phyloP scores from a whole-genome alignment of 768 basidiomycete species.

The Cubamyces sp. region DNA sequence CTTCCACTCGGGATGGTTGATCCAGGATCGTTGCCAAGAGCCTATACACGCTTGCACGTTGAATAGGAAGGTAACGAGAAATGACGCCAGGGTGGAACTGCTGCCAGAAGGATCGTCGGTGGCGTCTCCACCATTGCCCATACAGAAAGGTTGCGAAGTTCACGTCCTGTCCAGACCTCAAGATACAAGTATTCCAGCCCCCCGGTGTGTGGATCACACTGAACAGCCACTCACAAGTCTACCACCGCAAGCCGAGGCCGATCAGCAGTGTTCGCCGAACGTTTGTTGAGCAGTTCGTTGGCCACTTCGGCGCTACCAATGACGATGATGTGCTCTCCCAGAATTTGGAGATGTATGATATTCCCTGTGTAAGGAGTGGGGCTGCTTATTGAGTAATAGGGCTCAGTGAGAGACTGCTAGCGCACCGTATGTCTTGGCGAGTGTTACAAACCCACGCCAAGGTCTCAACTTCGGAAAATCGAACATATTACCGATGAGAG shows the following conservation, averaged over 20 bases:
- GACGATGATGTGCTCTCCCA: constrained; percentile 11
- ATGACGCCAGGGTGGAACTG: constrained; percentile 3
- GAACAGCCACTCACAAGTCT: constrained; percentile 19
- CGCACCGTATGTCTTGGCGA: constrained; percentile 2
- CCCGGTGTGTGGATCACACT: no score
- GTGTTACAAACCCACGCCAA: neutral
- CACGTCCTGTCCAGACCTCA: neutral
- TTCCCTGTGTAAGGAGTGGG: constrained; percentile 1
- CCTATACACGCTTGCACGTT: neutral
- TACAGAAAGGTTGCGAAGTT: constrained; percentile 1
- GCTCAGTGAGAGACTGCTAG: no score
- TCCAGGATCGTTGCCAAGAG: neutral
- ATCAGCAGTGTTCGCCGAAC: constrained; percentile 26
- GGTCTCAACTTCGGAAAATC: constrained; percentile 19
- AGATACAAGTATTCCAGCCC: neutral
- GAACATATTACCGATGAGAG: constrained; percentile 31
- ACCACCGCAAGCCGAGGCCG: constrained; percentile 14
- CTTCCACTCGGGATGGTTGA: neutral
- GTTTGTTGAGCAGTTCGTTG: constrained; percentile 24
- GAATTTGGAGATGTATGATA: neutral
- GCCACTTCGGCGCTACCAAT: neutral
- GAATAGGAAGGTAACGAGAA: neutral
- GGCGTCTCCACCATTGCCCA: constrained; percentile 5
- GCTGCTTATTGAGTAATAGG: no score
- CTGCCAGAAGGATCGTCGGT: constrained; percentile 14